phyloP scores from a whole-genome alignment of 1,284 basidiomycete species.

The Leccinum fallax region DNA sequence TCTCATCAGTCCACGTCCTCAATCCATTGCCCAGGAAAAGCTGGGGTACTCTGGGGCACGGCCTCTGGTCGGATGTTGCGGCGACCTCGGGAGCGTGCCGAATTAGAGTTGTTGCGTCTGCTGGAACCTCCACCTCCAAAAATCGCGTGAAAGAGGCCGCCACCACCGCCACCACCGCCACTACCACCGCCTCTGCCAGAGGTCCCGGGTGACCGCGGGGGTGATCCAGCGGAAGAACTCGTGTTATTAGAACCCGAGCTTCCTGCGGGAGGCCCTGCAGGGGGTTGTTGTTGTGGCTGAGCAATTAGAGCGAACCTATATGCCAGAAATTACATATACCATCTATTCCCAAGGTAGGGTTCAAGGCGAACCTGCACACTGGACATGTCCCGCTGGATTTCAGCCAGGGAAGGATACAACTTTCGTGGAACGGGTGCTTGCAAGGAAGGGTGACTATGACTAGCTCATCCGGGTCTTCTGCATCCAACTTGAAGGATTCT shows the following conservation, averaged over 20 bases:
- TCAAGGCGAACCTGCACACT: conserved; percentile 67
- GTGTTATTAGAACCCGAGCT: conserved; percentile 16
- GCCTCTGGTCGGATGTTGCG: conserved; percentile 5
- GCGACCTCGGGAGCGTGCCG: conserved; percentile 16
- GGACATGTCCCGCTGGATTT: conserved; percentile 85
- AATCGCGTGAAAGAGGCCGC: conserved; percentile 29
- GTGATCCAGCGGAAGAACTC: conserved; percentile 22
- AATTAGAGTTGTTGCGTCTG: conserved; percentile 12
- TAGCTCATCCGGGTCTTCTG: conserved; percentile 72
- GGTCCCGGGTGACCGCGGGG: conserved; percentile 11
- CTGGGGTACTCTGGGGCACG: conserved; percentile 17
- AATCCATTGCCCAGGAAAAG: conserved; percentile 34
- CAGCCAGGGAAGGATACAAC: conserved; percentile 82
- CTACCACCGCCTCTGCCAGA: conserved; percentile 20
- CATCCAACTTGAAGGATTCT: conserved; percentile 67
- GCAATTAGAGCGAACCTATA: conserved; percentile 28
- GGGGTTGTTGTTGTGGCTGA: conserved; percentile 31
- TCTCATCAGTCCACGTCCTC: conserved; percentile 35
- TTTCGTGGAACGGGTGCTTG: conserved; percentile 79
- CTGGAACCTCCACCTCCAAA: conserved; percentile 30
- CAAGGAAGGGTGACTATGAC: conserved; percentile 75
- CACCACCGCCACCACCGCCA: conserved; percentile 5
- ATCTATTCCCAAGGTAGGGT: background rate
- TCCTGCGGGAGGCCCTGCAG: conserved; percentile 26
- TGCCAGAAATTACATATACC: conserved; percentile 28